Conservation (phyloP, 495 filamentous ascomycete genomes). For the Hypoxylon crocopeplum region DNA sequence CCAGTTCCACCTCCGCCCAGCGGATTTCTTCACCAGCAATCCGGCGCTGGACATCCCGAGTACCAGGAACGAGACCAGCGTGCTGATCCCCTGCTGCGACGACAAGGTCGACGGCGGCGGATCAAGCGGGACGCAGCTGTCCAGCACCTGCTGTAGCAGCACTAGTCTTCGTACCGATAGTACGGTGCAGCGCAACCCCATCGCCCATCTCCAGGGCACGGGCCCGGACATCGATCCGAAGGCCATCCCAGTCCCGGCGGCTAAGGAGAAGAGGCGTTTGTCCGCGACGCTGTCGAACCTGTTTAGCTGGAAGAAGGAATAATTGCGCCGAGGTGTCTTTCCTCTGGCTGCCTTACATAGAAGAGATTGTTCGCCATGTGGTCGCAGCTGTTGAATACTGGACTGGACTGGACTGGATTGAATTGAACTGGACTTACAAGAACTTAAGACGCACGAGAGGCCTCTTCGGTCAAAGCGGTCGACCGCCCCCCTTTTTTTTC, state of each 20-base stretch:
- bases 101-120: background rate
- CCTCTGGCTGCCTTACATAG: background rate
- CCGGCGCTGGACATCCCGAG: constrained; percentile 62
- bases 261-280: constrained; percentile 30
- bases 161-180: constrained; percentile 44
- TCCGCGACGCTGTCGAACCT: constrained; percentile 36
- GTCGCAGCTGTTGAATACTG: no score
- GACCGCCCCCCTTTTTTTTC: no score
- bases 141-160: constrained; percentile 28
- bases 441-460: no score
- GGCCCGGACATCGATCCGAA: constrained; percentile 41
- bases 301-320: constrained; percentile 40
- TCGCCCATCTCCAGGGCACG: constrained; percentile 43
- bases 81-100: constrained; percentile 49
- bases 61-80: constrained; percentile 59
- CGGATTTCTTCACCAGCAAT: constrained; percentile 63
- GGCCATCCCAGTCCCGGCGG: constrained; percentile 16
- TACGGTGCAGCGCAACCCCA: constrained; percentile 34
- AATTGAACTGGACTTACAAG: no score
- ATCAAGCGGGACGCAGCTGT: constrained; percentile 7
- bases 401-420: no score
- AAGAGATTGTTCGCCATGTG: background rate
- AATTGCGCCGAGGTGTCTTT: background rate
- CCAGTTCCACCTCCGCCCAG: constrained; percentile 60
- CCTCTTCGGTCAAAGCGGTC: no score